Conservation (phyloP, 768 basidiomycete genomes). For the Lyophyllum semitale region DNA sequence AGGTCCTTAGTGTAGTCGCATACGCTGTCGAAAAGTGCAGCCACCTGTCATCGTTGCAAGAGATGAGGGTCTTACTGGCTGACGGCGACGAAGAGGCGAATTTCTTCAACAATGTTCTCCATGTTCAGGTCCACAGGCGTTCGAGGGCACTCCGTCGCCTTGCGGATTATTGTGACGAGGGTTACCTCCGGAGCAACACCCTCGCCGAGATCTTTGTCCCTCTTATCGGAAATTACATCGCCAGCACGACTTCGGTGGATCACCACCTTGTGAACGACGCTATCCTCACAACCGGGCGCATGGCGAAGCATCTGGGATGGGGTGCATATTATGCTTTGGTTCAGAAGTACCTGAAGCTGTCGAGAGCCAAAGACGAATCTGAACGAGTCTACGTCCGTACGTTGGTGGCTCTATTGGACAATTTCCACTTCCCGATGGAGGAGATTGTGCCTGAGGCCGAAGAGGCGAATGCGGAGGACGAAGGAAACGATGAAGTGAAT, state of each 20-base stretch:
- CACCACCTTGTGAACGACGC: constrained; percentile 92
- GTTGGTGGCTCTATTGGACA: constrained; percentile 81
- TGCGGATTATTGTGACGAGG: constrained; percentile 71
- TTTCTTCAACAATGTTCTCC: constrained; percentile 95
- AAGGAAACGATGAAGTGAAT: constrained; percentile 25
- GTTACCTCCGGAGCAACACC: constrained; percentile 65
- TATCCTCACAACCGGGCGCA: constrained; percentile 73
- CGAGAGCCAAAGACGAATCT: constrained; percentile 64
- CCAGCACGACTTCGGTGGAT: constrained; percentile 60
- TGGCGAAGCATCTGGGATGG: constrained; percentile 82
- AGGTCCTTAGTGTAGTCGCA: constrained; percentile 78
- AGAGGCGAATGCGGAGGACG: constrained; percentile 33
- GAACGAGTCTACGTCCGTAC: constrained; percentile 85
- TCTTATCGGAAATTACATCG: constrained; percentile 79
- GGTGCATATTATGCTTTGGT: constrained; percentile 78
- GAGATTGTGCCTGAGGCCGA: constrained; percentile 41
- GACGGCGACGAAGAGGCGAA: constrained; percentile 92
- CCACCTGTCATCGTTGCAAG: constrained; percentile 60
- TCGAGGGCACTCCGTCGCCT: constrained; percentile 85
- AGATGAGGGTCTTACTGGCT: constrained; percentile 81
- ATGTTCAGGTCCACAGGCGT: constrained; percentile 90
- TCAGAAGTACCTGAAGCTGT: constrained; percentile 76
- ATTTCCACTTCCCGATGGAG: constrained; percentile 90
- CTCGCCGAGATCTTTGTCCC: constrained; percentile 86
- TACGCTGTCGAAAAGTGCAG: constrained; percentile 70